These are phyloP conservation scores for Naumovozyma castellii DNA, from an alignment of 805 yeast genomes.

Conservation along the genomic window DNA sequence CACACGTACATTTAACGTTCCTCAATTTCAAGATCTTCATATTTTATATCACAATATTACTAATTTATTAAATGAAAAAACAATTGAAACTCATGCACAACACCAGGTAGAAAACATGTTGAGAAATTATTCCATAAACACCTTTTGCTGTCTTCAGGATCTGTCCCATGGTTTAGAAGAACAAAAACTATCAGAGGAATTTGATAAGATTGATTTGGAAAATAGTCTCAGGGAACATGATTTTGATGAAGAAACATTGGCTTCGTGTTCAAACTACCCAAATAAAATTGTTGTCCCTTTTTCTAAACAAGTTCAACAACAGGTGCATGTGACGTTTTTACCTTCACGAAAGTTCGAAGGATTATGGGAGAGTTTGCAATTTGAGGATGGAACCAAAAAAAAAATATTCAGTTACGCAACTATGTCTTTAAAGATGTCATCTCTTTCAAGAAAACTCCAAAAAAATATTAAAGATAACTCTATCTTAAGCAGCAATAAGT, in stretches of 20 bases:
- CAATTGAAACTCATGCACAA: too few species aligned
- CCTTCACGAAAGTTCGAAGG: constrained; percentile 28
- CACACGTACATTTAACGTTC: too few species aligned
- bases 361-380: constrained; percentile 31
- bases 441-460: constrained; percentile 5
- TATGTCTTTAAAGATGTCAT: constrained; percentile 23
- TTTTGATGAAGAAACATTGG: constrained; percentile 10
- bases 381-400: constrained; percentile 26
- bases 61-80: too few species aligned
- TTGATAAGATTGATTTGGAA: constrained; percentile 26
- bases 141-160: not conserved
- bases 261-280: not conserved
- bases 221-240: constrained; percentile 5
- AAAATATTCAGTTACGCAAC: constrained; percentile 28
- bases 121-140: not conserved
- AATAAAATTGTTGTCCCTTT: constrained; percentile 7
- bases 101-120: not conserved
- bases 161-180: constrained; percentile 3
- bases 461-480: constrained; percentile 2
- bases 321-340: constrained; percentile 14
- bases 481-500: constrained; percentile 19
- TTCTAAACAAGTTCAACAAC: constrained; percentile 12
- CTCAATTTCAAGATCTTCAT: not conserved
- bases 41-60: too few species aligned
- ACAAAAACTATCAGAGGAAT: constrained; percentile 14